phyloP scores from a whole-genome alignment of 208 protist species.

The Leishmania turanica region DNA sequence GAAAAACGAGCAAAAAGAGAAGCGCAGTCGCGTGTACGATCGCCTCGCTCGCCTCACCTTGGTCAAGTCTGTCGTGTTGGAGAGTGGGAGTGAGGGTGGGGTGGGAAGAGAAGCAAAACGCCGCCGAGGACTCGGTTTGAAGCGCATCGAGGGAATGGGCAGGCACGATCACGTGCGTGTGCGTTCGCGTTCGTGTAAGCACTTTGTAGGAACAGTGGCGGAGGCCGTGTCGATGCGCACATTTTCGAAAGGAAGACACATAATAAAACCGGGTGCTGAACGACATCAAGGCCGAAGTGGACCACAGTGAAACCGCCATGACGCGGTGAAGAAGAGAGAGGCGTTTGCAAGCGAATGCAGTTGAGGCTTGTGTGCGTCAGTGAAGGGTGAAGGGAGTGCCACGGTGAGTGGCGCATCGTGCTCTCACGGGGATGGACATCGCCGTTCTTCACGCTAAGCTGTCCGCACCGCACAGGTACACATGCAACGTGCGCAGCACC shows the following conservation, averaged over 20 bases:
- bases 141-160: too few species aligned
- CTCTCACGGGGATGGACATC: neutral
- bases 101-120: neutral
- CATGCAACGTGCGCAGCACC: neutral
- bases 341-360: neutral
- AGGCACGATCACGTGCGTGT: neutral
- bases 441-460: too few species aligned
- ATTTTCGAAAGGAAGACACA: neutral
- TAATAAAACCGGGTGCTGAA: neutral
- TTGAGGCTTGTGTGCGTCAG: neutral
- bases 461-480: neutral
- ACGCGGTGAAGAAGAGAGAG: neutral
- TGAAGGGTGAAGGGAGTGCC: neutral
- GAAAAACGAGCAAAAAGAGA: neutral
- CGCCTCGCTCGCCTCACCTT: neutral
- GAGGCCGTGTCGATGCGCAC: neutral
- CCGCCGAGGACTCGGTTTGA: neutral
- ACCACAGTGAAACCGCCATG: neutral
- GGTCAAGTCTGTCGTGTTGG: neutral
- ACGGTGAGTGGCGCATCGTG: neutral
- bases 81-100: neutral
- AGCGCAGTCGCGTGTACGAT: neutral
- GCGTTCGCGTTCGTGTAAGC: neutral
- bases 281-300: neutral
- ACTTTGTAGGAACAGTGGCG: neutral